Evolutionary conservation across 148 eudicot genomes (phyloP).

Genomic region (Gaultheria prostrata): DNA sequence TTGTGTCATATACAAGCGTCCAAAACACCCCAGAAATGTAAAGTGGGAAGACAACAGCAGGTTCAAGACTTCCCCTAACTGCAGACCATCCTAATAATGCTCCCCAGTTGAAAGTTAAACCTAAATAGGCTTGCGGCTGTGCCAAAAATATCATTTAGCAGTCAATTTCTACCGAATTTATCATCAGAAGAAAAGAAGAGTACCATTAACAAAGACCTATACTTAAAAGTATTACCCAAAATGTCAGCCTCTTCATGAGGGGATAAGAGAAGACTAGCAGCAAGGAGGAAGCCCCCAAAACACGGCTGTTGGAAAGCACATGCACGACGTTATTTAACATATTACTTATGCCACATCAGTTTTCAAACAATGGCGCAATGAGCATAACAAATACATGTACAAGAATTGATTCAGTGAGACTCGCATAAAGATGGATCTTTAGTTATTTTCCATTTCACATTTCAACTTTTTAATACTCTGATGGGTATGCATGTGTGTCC

Average conservation of each 20-base stretch:
- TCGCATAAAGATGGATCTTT: background rate
- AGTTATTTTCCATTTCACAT: background rate
- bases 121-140: conserved; percentile 98
- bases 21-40: conserved; percentile 88
- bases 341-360: background rate
- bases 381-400: background rate
- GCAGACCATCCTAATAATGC: conserved; percentile 99
- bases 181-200: background rate
- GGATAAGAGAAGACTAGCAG: conserved; percentile 91
- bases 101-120: conserved; percentile 97
- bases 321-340: background rate
- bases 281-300: conserved; percentile 94
- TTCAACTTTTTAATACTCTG: too few relatives aligned
- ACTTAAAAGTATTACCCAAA: conserved; percentile 58
- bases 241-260: conserved; percentile 94
- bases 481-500: background rate
- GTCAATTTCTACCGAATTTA: background rate
- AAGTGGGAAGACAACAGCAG: conserved; percentile 71
- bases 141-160: conserved; percentile 24
- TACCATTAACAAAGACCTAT: conserved; percentile 4
- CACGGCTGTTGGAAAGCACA: conserved; percentile 43
- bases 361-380: background rate
- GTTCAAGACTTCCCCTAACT: conserved; percentile 80
- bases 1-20: conserved; percentile 94
- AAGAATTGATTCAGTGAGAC: background rate